Base-by-base conservation (phyloP, 352 stramenopile genomes). In the Pilasporangium apinafurcum region DNA sequence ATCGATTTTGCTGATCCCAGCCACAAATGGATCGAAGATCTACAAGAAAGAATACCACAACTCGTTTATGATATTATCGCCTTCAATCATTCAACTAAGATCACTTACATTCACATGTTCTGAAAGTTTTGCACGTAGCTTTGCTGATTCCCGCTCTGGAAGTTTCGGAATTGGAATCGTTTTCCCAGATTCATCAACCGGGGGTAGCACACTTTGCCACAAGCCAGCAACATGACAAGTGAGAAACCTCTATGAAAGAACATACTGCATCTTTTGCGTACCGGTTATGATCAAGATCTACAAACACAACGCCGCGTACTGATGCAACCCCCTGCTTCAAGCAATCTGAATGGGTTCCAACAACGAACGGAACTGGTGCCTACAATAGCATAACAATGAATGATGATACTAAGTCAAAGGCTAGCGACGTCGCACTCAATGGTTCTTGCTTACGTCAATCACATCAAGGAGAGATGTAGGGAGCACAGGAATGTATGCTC, bases 271-370 rank as follows among this genome's bases (percentile, higher is more conserved):
- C 9, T 37, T 43, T n/a, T 7, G 52, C 47, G 17, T 53, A 86
- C 74, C 75, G 65, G 47, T 98, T 96, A 37, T 91, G 74, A 55
- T 98, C 93, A 12, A 98, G 53, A 70, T 98, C 92, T 1, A 98
- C 87, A 37, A 97, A 97, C 5, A 98, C 73, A 6, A 98, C 88
- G 8, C 84, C 87, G 9, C 53, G 72, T 1, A 89, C 78, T 61
- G 79, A 64, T 22, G 59, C 51, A n/a, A 62, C 61, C 8, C 71
- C 59, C 42, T 75, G 62, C 14, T 78, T 85, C 24, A 94, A 56
- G 43, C 68, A 91, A 39, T 92, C 72, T 1, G 79, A 79, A 47
- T 97, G 76, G 8, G 96, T 72, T 2, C 95, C 94, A 20, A 98
- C 77, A 0, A 98, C 45, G 51, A 98, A 98, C 3, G 95, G 94